Evolutionary conservation across 176 grass and related monocot species (phyloP).

Genomic region (Pharus latifolius): DNA sequence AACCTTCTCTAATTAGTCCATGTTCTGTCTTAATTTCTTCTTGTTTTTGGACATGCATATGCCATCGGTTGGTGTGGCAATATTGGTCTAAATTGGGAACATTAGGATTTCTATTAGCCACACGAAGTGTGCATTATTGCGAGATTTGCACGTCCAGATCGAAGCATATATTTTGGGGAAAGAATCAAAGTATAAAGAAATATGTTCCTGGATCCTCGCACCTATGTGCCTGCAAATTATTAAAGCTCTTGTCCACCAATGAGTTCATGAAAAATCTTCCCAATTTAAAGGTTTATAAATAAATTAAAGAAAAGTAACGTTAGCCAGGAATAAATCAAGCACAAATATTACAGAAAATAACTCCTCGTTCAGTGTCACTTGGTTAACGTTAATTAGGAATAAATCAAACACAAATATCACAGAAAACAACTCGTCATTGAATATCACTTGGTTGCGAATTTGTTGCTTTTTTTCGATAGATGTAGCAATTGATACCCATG

Average conservation of each 20-base stretch:
- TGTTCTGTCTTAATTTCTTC: not conserved
- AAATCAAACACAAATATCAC: not conserved
- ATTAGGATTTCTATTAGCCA: constrained; percentile 37
- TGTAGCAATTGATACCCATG: not conserved
- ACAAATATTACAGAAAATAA: constrained; percentile 5
- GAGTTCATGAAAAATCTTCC: not conserved
- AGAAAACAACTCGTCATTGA: not conserved
- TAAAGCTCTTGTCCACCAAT: constrained; percentile 15
- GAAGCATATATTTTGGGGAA: constrained; percentile 33
- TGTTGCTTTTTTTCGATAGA: not conserved
- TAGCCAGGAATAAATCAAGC: not conserved
- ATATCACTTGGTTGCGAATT: too few relatives aligned
- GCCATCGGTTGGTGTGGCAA: constrained; percentile 5
- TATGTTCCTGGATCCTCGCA: constrained; percentile 13
- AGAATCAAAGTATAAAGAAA: constrained; percentile 41
- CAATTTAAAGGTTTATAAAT: not conserved
- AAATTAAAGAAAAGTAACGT: not conserved
- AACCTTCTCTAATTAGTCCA: too few relatives aligned
- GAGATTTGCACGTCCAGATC: constrained; percentile 38
- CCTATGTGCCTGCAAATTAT: constrained; percentile 21
- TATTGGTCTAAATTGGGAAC: constrained; percentile 10
- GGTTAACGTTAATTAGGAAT: not conserved
- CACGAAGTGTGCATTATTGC: constrained; percentile 39
- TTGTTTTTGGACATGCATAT: constrained; percentile 1
- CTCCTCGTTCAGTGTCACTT: not conserved